phyloP scores from a whole-genome alignment of 2,329 filamentous ascomycete genomes.

The Exutisphaerella laricina region DNA sequence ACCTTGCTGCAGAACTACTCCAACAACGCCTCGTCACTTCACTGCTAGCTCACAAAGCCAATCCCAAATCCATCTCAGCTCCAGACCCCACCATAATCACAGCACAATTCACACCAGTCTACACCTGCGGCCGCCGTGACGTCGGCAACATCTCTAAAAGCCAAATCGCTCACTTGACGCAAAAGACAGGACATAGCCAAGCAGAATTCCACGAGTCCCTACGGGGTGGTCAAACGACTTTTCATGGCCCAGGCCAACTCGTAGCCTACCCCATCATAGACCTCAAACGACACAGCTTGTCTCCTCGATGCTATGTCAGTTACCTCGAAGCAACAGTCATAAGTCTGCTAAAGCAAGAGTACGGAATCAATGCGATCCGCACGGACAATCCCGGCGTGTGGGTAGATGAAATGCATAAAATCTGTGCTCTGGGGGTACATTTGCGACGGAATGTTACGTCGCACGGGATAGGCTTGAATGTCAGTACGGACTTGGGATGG shows the following conservation, averaged over 20 bases:
- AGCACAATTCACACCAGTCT: conserved; percentile 76
- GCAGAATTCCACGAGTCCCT: conserved; percentile 65
- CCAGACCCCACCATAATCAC: conserved; percentile 65
- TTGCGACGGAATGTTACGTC: conserved; percentile 75
- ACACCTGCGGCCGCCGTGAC: conserved; percentile 85
- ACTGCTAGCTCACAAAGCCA: conserved; percentile 57
- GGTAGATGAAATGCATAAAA: conserved; percentile 59
- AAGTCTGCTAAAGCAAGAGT: conserved; percentile 51
- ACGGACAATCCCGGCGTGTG: conserved; percentile 82
- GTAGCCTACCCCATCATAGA: conserved; percentile 93
- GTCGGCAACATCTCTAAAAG: conserved; percentile 42
- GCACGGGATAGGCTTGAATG: conserved; percentile 77
- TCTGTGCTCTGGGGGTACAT: conserved; percentile 90
- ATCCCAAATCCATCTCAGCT: conserved; percentile 30
- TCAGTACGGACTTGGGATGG: conserved; percentile 59
- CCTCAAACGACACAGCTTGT: conserved; percentile 61
- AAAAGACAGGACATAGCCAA: conserved; percentile 30
- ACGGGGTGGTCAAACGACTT: conserved; percentile 88
- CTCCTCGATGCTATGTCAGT: conserved; percentile 69
- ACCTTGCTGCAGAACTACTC: conserved; percentile 49
- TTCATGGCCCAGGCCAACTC: conserved; percentile 89
- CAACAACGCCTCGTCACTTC: conserved; percentile 53
- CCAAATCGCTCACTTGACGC: conserved; percentile 41
- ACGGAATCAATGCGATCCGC: conserved; percentile 57
- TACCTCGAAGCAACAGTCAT: conserved; percentile 73